These are phyloP conservation scores for Mytilinidion resinicola DNA, from an alignment of 495 filamentous ascomycete species.

Conservation along the genomic window DNA sequence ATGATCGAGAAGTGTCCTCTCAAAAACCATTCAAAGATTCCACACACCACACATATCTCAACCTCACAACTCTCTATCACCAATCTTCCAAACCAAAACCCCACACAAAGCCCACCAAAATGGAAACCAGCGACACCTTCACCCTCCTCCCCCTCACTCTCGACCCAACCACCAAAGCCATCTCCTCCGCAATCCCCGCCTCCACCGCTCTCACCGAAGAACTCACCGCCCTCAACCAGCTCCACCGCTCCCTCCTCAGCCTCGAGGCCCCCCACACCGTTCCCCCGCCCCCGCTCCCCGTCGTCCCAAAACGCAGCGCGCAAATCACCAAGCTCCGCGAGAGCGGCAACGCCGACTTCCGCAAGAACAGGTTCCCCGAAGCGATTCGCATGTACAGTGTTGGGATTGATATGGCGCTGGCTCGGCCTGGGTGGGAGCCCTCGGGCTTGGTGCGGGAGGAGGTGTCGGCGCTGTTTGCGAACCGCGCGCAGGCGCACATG, in stretches of 20 bases:
- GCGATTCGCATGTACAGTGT: constrained; percentile 75
- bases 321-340: constrained; percentile 89
- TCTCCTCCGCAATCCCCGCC: constrained; percentile 24
- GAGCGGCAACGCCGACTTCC: constrained; percentile 71
- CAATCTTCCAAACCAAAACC: too few relatives aligned
- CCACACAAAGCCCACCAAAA: too few relatives aligned
- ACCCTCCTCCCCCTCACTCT: constrained; percentile 73
- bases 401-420: constrained; percentile 80
- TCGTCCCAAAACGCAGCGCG: constrained; percentile 42
- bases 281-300: constrained; percentile 27
- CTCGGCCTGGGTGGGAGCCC: constrained; percentile 82
- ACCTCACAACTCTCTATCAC: too few relatives aligned
- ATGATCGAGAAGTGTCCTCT: too few relatives aligned
- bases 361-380: constrained; percentile 64
- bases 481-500: constrained; percentile 89
- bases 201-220: constrained; percentile 30
- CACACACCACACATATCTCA: too few relatives aligned
- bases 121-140: constrained; percentile 55
- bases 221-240: constrained; percentile 34
- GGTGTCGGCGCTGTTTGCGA: constrained; percentile 67
- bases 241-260: constrained; percentile 33
- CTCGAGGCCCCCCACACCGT: constrained; percentile 30
- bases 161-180: constrained; percentile 69
- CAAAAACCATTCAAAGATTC: too few relatives aligned
- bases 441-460: constrained; percentile 75